Evolutionary conservation across 1,139 yeast species (phyloP).

Genomic region (Yamadazyma conglobata): DNA sequence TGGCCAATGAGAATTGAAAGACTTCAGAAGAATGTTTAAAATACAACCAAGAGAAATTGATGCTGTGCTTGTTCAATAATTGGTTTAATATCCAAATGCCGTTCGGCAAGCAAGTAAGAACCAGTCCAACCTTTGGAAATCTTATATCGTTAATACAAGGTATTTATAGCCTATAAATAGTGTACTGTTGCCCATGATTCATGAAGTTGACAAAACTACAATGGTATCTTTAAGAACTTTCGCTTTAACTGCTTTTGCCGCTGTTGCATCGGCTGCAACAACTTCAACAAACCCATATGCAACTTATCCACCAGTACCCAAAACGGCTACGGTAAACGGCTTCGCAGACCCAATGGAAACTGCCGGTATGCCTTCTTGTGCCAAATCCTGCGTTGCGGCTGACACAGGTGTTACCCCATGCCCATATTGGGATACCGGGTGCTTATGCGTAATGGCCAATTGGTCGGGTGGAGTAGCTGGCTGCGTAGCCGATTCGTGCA

Average conservation of each 20-base stretch:
- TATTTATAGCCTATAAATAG: no score
- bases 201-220: no score
- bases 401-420: slow-evolving; percentile 39
- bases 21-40: no score
- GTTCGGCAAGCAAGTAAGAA: no score
- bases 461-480: slow-evolving; percentile 26
- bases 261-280: slow-evolving; percentile 10
- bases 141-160: no score
- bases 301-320: slow-evolving; percentile 45
- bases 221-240: slow-evolving; percentile 2
- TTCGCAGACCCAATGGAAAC: slow-evolving; percentile 46
- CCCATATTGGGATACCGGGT: slow-evolving; percentile 42
- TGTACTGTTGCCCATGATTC: no score
- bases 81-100: no score
- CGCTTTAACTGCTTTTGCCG: slow-evolving; percentile 4
- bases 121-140: no score
- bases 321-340: slow-evolving; percentile 49
- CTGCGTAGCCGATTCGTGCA: slow-evolving; percentile 28
- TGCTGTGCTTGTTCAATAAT: no score
- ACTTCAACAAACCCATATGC: slow-evolving; percentile 14
- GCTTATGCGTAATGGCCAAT: slow-evolving; percentile 33
- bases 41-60: no score
- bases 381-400: slow-evolving; percentile 35
- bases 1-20: no score
- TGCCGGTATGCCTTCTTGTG: slow-evolving; percentile 39